Conservation (phyloP, 2,329 filamentous ascomycete species). For the Neocatenulostroma microsporum region DNA sequence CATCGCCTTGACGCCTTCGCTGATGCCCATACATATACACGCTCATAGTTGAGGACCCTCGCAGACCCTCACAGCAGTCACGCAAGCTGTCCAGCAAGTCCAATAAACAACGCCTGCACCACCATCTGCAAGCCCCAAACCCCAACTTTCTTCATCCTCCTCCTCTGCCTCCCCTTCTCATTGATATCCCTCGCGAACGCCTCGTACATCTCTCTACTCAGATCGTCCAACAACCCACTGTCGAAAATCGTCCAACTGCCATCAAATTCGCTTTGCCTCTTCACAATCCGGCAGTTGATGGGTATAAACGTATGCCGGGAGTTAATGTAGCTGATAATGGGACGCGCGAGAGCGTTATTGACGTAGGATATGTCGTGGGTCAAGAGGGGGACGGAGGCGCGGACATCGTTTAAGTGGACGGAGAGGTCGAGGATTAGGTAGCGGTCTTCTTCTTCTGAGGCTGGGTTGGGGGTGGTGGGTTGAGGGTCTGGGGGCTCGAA, state of each 20-base stretch:
- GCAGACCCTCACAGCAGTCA: conserved; percentile 23
- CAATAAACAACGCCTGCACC: conserved; percentile 88
- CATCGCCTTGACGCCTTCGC: no score
- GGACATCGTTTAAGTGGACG: conserved; percentile 92
- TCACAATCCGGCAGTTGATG: conserved; percentile 88
- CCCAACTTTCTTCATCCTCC: conserved; percentile 89
- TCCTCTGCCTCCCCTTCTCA: conserved; percentile 76
- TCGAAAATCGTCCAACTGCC: conserved; percentile 94
- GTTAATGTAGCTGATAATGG: conserved; percentile 98
- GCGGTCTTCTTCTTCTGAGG: conserved; percentile 53
- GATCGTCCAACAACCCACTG: conserved; percentile 85
- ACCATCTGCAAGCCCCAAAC: conserved; percentile 92
- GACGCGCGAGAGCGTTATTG: conserved; percentile 88
- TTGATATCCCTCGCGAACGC: conserved; percentile 89
- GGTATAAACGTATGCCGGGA: conserved; percentile 79
- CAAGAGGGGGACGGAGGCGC: conserved; percentile 86
- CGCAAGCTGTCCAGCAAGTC: conserved; percentile 75
- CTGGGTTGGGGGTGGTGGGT: not conserved
- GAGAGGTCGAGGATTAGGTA: conserved; percentile 90
- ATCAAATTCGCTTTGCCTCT: conserved; percentile 80
- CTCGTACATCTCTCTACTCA: conserved; percentile 87
- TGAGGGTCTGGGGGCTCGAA: not conserved
- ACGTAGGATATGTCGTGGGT: conserved; percentile 87
- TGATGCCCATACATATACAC: not conserved
- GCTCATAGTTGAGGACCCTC: not conserved